Conservation (phyloP, 2,329 filamentous ascomycete genomes). For the Tolypocladium sp. region DNA sequence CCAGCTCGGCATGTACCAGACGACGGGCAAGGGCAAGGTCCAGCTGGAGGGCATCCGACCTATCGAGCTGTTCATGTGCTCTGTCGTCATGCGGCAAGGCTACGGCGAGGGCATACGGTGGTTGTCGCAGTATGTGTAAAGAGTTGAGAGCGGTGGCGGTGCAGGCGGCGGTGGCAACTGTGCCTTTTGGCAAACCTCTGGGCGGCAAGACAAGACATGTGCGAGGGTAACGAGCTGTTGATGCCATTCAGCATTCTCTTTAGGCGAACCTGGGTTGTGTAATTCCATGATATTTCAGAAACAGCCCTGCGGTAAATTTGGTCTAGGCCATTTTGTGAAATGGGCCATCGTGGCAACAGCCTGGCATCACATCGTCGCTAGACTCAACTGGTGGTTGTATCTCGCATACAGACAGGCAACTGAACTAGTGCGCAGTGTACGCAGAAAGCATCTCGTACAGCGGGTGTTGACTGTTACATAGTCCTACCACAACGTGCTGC, state of each 20-base stretch:
- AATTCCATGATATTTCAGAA: constrained; percentile 14
- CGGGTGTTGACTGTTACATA: too few species aligned
- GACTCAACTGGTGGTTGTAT: background rate
- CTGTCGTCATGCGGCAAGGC: constrained; percentile 94
- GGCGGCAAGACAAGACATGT: constrained; percentile 2
- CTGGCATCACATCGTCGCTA: background rate
- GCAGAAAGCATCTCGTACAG: background rate
- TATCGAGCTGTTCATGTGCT: constrained; percentile 99
- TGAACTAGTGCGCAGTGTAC: background rate
- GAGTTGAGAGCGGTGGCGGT: constrained; percentile 26
- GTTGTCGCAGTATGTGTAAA: constrained; percentile 83
- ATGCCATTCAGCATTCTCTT: constrained; percentile 25
- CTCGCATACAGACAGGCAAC: background rate
- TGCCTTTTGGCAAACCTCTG: background rate
- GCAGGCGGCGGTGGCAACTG: background rate
- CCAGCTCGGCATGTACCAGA: constrained; percentile 89
- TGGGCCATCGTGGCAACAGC: background rate
- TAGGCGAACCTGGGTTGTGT: constrained; percentile 24
- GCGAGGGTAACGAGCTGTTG: constrained; percentile 4
- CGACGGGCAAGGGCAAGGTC: constrained; percentile 91
- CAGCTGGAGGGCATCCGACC: constrained; percentile 85
- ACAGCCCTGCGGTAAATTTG: background rate
- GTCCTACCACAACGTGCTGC: too few species aligned
- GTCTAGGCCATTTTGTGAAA: background rate
- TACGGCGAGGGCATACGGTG: constrained; percentile 88